phyloP scores from a whole-genome alignment of 1,284 basidiomycete species.

The Tilletia caries region DNA sequence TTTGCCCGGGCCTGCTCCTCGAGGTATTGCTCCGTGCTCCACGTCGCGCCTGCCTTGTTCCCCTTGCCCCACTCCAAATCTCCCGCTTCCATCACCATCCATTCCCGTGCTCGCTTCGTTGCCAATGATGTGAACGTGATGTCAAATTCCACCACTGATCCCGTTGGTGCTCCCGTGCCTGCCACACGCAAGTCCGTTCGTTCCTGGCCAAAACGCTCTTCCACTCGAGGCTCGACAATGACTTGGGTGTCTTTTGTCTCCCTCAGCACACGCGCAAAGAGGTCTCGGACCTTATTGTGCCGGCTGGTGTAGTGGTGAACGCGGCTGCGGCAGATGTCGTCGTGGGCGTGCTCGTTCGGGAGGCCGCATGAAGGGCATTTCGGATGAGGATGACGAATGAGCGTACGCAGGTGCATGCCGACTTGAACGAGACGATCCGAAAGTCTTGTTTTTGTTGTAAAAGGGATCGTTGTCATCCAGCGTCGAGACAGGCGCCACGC shows the following conservation, averaged over 20 bases:
- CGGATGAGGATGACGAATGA: not conserved
- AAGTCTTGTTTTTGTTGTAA: not conserved
- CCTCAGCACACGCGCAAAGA: not conserved
- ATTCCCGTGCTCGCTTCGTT: not conserved
- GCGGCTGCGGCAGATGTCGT: not conserved
- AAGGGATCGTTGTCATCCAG: not conserved
- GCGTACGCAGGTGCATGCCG: not conserved
- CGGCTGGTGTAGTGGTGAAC: not conserved
- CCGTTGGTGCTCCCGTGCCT: not conserved
- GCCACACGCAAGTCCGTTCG: not conserved
- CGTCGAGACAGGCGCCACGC: not conserved
- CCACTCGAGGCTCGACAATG: not conserved
- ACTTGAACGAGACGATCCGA: not conserved
- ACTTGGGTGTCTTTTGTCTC: not conserved
- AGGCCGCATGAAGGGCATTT: not conserved
- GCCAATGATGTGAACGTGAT: not conserved
- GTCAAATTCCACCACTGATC: not conserved
- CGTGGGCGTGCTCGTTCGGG: not conserved
- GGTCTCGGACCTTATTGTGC: not conserved
- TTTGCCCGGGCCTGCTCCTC: not conserved
- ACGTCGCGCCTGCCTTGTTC: not conserved
- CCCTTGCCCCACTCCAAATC: not conserved
- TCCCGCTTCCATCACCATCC: not conserved
- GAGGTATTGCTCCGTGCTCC: not conserved
- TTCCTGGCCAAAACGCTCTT: not conserved